Base-by-base conservation (phyloP, 2,329 filamentous ascomycete species). In the Calonectria ilicicola region DNA sequence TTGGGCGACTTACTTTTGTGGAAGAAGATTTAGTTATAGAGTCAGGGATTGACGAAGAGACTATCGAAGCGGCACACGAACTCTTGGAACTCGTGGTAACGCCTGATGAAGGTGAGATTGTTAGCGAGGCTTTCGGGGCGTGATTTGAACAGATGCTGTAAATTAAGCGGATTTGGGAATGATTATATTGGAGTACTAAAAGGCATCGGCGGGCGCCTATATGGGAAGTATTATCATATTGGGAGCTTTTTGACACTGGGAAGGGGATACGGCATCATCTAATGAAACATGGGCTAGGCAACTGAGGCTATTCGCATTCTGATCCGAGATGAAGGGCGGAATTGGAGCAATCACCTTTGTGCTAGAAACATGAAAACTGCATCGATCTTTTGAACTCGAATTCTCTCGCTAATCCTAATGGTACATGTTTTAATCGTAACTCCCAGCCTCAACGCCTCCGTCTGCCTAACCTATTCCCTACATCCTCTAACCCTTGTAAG, bases 1-100 rank as follows among this genome's bases (percentile, higher is more conserved):
- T 99, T 53, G 95, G 95, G 0, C 86, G 96, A 49, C 85, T 98
- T n/a, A 95, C 94, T 0, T 98, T 98, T 82, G 93, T 91, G 7
- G 91, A 92, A 63, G 95, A 98, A 73, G 93, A 95, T 35, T 83
- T 94, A 10, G 89, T 97, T 14, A 88, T 97, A 32, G 95, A 98
- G 83, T 87, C 88, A 1, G 93, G 93, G 0, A 93, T 98, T 66
- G 93, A 94, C 42, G 90, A 93, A 32, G 94, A 95, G 75, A 94
- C 95, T 1, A 91, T 93, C 1, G 94, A 96, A 75, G 92, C 93
- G 83, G 96, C 97, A 4, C 93, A 96, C 77, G 91, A 94, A 79
- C 86, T 99, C 74, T 83, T 98, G 46, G 95, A 98, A 81, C 87
- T 95, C 73, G 91, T 92, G 2, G 91, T 98, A 26, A 97, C 94